Conservation (phyloP, 1,284 basidiomycete species). For the Crepidotus sp. region DNA sequence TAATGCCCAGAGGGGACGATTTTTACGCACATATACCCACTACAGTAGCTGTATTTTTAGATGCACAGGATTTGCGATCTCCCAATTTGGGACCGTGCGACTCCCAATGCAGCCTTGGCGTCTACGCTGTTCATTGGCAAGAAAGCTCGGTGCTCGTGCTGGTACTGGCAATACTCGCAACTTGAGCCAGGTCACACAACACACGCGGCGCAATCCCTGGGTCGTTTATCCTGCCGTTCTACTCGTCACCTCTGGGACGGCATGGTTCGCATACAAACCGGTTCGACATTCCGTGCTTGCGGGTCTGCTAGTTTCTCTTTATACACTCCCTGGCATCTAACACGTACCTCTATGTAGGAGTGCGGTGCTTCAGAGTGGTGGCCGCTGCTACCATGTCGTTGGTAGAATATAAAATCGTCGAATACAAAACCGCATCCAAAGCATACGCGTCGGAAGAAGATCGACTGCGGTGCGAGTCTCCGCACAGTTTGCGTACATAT, state of each 20-base stretch:
- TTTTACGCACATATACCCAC: not conserved
- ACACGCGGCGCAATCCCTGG: slow-evolving; percentile 7
- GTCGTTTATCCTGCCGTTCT: slow-evolving; percentile 10
- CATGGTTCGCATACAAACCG: slow-evolving; percentile 36
- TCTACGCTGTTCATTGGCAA: not conserved
- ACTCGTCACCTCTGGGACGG: slow-evolving; percentile 7
- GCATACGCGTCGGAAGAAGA: slow-evolving; percentile 50
- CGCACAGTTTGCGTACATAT: not conserved
- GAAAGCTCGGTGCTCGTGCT: not conserved
- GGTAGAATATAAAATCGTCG: slow-evolving; percentile 81
- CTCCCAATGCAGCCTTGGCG: slow-evolving; percentile 4
- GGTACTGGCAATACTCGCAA: not conserved
- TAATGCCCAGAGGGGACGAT: not conserved
- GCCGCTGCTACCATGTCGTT: slow-evolving; percentile 71
- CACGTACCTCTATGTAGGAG: too few species aligned
- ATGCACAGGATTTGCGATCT: too few species aligned
- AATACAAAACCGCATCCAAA: slow-evolving; percentile 23
- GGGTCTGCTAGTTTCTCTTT: slow-evolving; percentile 17
- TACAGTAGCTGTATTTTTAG: not conserved
- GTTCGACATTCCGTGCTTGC: slow-evolving; percentile 59
- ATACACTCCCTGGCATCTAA: too few species aligned
- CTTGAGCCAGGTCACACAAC: not conserved
- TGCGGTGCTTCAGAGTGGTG: too few species aligned
- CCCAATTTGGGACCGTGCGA: too few species aligned
- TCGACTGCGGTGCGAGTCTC: slow-evolving; percentile 40